Base-by-base conservation (phyloP, 805 yeast genomes). In the Candida sithepensis region DNA sequence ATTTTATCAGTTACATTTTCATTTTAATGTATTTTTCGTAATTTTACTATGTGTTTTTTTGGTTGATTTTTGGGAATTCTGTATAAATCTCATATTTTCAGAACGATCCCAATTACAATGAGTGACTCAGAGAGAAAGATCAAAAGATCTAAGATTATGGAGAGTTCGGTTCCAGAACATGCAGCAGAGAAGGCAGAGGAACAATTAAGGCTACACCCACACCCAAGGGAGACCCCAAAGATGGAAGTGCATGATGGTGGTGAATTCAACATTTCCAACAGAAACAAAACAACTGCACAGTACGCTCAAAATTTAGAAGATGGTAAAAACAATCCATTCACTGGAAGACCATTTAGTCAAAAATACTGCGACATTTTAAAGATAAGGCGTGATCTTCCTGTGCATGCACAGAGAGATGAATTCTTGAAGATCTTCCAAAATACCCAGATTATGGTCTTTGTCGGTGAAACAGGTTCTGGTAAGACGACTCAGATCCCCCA, bases 391-490 rank as follows among this genome's bases (percentile, higher is more conserved):
- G 86, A 88, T 52, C 75, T 94, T 51, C 99, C 99, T 2, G 98
- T 94, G 19, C 96, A 92, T 68, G 81, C 90, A 24, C 97, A 94
- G 69, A 78, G 98, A 64, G 85, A 81, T 45, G 96, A 92, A 68
- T 94, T 94, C 65, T 75, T 94, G 48, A 75, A 77, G 54, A 81
- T 88, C 49, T 94, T 85, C 69, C 98, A 92, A 53, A 71, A 77
- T 19, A 82, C 92, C 34, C 99, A 92, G 69, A 87, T 92, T 64
- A 86, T 94, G 95, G 98, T 92, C 33, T 89, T 94, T 68, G 98
- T 94, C 44, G 99, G 99, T 74, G 99, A 92, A 66, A 92, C 99
- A 4, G 99, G 99, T 72, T 89, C 97, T 26, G 99, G 99, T 79
- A 92, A 92, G 69, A 92, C 98, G 22, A 92, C 99, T 0, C 99